Conservation (phyloP, 1,139 yeast genomes). For the Lodderomyces metapsilosis region DNA sequence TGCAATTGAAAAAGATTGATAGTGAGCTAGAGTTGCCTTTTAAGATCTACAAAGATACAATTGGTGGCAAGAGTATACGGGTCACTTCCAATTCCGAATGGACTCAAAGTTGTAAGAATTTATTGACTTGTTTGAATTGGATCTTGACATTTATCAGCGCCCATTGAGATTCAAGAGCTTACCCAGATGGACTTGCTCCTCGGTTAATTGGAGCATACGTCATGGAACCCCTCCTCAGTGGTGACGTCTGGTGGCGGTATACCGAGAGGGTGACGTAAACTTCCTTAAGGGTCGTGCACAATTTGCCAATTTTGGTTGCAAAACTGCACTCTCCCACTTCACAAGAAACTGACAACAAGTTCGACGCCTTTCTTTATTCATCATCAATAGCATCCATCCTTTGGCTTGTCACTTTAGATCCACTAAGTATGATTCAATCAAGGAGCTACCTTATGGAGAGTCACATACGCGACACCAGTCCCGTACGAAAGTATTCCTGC, state of each 20-base stretch:
- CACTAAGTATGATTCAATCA: not conserved
- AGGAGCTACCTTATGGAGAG: conserved; percentile 1
- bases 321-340: not conserved
- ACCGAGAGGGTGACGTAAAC: conserved; percentile 3
- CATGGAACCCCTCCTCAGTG: too few relatives aligned
- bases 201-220: too few relatives aligned
- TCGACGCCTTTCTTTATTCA: too few relatives aligned
- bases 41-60: conserved; percentile 53
- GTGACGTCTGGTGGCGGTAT: too few relatives aligned
- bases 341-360: not conserved
- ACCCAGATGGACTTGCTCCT: too few relatives aligned
- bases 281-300: not conserved
- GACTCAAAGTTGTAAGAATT: conserved; percentile 86
- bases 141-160: conserved; percentile 45
- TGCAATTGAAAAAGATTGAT: conserved; percentile 47
- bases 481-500: conserved; percentile 4
- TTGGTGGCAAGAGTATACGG: conserved; percentile 76
- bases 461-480: conserved; percentile 9
- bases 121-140: conserved; percentile 70
- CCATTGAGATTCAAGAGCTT: conserved; percentile 20
- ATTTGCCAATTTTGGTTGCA: conserved; percentile 4
- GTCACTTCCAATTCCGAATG: conserved; percentile 78
- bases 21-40: conserved; percentile 72
- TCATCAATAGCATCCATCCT: too few relatives aligned
- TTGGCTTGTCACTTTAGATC: too few relatives aligned